Evolutionary conservation across 768 basidiomycete genomes (phyloP).

Genomic region (Termitomyces sp.): DNA sequence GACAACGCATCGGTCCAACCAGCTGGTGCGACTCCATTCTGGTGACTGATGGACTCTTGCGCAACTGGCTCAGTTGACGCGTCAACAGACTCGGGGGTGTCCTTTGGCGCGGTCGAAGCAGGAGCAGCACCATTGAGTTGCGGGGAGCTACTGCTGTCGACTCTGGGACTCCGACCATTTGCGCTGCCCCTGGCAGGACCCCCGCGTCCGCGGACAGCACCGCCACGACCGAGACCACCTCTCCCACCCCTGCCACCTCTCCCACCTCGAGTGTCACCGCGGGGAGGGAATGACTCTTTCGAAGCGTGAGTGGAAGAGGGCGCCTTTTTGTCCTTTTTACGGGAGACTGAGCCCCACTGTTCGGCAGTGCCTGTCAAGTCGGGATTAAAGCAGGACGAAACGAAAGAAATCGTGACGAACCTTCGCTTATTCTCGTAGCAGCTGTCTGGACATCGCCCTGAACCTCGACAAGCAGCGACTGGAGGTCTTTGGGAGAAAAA

Average conservation of each 20-base stretch:
- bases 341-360: conserved; percentile 80
- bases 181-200: conserved; percentile 38
- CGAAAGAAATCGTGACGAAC: conserved; percentile 29
- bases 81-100: conserved; percentile 16
- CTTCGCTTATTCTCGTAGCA: conserved; percentile 71
- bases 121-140: conserved; percentile 21
- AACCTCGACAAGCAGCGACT: conserved; percentile 62
- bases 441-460: conserved; percentile 67
- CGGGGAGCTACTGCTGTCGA: conserved; percentile 26
- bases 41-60: conserved; percentile 19
- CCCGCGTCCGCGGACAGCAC: conserved; percentile 46
- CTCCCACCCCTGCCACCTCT: conserved; percentile 55
- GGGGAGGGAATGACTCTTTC: conserved; percentile 45
- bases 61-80: conserved; percentile 19
- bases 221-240: conserved; percentile 58
- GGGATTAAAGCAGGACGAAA: conserved; percentile 13
- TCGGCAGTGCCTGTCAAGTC: conserved; percentile 55
- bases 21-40: conserved; percentile 22
- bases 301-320: conserved; percentile 35
- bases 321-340: conserved; percentile 85
- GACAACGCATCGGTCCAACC: conserved; percentile 27
- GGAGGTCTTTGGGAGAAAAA: conserved; percentile 46
- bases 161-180: conserved; percentile 35
- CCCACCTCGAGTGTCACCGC: conserved; percentile 56
- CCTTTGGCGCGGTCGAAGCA: conserved; percentile 16